Evolutionary conservation across 495 filamentous ascomycete species (phyloP), one percentile per base, ranked within the genome.

Genomic region (Penicillium paxilli): DNA sequence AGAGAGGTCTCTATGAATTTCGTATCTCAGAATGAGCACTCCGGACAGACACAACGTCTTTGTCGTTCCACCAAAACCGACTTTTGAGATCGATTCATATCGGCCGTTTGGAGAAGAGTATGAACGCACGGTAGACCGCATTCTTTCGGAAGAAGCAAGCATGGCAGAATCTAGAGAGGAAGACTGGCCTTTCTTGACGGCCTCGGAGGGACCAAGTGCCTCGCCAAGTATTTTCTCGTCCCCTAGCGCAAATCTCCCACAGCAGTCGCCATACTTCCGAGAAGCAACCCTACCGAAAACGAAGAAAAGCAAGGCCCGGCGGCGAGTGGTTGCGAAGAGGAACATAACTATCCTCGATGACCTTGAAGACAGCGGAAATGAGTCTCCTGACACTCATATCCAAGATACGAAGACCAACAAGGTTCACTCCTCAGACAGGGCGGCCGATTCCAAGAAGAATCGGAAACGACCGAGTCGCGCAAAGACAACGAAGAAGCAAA

Each of bases 71-170:
- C 51, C 59, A n/a, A 53, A 57, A 38, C 66, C 64, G 0, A 32
- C 55, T 9, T 25, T 60, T 47, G 54, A 69, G 14, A 30, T 53
- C 16, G 30, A 55, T 16, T 51, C 52, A 5, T 66, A 64, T 49
- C 47, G 64, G 22, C 47, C 50, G 1, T 63, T 67, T 30, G 44
- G 59, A 23, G 57, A 60, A 16, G 41, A 57, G 1, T 42, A 57
- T 17, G 50, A 53, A 1, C 53, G 44, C 10, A 58, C 57, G 1
- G 16, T 66, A 9, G 58, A 73, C 6, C 11, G 49, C 17, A 73
- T 71, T 16, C 49, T 73, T 10, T 55, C 58, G 2, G 63, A 69
- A 20, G 58, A 68, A 26, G 48, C 53, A 5, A 64, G 42, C 30
- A 51, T 65, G n/a, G 62, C 69, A 51, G 50, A 47, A 33, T 58